These are phyloP conservation scores for Juglanconis juglandina DNA, from an alignment of 2,329 filamentous ascomycete genomes.

Conservation along the genomic window DNA sequence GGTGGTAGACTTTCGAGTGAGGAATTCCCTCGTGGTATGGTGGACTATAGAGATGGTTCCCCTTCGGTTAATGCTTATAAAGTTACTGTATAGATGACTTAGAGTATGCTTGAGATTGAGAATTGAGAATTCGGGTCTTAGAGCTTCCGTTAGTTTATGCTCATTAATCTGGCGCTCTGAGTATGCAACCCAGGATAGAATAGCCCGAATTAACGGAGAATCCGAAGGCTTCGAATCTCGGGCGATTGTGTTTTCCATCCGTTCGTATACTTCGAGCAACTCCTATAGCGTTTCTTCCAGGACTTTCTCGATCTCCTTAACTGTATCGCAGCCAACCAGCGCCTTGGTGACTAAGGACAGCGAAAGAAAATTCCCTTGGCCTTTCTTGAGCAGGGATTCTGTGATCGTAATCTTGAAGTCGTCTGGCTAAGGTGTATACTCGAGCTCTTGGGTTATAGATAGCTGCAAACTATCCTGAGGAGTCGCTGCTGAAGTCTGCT, in stretches of 20 bases:
- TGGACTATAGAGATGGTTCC: conserved; percentile 30
- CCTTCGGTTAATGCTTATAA: conserved; percentile 28
- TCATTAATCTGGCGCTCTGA: conserved; percentile 23
- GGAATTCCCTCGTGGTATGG: conserved; percentile 33
- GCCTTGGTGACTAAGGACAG: conserved; percentile 27
- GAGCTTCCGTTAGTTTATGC: conserved; percentile 23
- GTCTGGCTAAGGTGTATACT: conserved; percentile 12
- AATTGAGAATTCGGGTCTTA: conserved; percentile 16
- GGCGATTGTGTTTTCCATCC: conserved; percentile 27
- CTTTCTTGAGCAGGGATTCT: conserved; percentile 22
- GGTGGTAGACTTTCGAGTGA: conserved; percentile 11
- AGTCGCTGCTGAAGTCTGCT: conserved; percentile 16
- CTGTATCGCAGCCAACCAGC: conserved; percentile 25
- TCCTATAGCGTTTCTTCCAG: conserved; percentile 27
- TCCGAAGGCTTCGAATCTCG: conserved; percentile 9
- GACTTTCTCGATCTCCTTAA: conserved; percentile 22
- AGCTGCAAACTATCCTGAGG: conserved; percentile 19
- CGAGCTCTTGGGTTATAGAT: conserved; percentile 22
- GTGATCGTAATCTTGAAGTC: conserved; percentile 22
- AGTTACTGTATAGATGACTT: conserved; percentile 27
- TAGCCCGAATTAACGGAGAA: conserved; percentile 18
- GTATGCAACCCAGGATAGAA: conserved; percentile 25
- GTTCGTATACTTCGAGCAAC: conserved; percentile 31
- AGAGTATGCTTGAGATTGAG: conserved; percentile 17
- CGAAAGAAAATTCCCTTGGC: conserved; percentile 34